A percentile compares a stretch with the other conserved stretches of the same genome.
Evolutionary conservation across 306 rosid species (phyloP).

Genomic region (Cyamopsis tetragonoloba): DNA sequence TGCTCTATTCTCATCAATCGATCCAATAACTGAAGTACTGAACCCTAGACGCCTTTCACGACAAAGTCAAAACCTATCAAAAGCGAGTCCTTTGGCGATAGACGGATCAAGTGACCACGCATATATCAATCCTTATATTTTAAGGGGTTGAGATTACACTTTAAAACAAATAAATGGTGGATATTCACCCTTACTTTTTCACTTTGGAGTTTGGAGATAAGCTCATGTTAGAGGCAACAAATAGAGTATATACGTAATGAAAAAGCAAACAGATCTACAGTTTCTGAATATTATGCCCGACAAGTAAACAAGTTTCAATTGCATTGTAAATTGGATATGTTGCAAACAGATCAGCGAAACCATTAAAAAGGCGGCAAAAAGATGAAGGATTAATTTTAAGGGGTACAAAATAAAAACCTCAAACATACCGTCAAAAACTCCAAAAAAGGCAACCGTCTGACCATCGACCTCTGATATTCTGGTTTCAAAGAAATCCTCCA

Average conservation of each 20-base stretch:
- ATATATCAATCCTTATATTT: neutral
- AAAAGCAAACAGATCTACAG: conserved; percentile 1
- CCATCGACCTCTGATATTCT: conserved; percentile 75
- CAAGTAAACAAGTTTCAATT: neutral
- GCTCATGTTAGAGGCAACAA: neutral
- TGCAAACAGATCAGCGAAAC: neutral
- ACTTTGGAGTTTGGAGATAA: neutral
- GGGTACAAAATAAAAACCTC: conserved; percentile 5
- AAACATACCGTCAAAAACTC: conserved; percentile 85
- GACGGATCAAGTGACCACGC: neutral
- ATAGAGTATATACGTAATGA: neutral
- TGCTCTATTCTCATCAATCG: neutral
- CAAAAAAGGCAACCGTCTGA: conserved; percentile 83
- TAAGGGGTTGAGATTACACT: neutral
- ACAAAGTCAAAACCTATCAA: conserved; percentile 3
- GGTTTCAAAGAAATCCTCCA: conserved; percentile 92
- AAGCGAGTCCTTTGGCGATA: no score
- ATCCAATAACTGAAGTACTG: conserved; percentile 15
- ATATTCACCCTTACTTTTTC: neutral
- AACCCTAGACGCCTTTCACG: neutral
- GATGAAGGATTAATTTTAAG: neutral
- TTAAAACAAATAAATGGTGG: neutral
- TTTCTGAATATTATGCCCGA: neutral
- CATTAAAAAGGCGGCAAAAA: neutral
- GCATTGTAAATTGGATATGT: neutral